phyloP scores from a whole-genome alignment of 1,284 basidiomycete genomes.

The Sporisorium exsertum region DNA sequence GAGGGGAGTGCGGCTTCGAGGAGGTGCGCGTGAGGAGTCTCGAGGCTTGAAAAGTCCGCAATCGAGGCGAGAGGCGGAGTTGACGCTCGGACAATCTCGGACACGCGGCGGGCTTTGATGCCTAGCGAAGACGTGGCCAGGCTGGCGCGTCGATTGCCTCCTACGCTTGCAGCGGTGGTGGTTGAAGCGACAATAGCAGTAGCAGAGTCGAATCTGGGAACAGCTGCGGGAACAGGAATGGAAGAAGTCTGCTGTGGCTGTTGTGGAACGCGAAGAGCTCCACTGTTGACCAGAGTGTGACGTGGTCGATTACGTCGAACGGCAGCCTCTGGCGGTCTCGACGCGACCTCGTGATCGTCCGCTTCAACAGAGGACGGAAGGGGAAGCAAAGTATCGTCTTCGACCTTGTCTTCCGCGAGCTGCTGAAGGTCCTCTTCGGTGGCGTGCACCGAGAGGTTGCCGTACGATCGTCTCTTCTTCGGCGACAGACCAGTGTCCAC shows the following conservation, averaged over 20 bases:
- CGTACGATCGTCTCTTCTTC: constrained; percentile 47
- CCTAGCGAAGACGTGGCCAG: constrained; percentile 35
- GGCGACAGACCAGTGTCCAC: constrained; percentile 31
- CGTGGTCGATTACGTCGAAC: constrained; percentile 32
- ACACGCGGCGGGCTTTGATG: constrained; percentile 46
- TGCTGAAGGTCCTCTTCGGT: constrained; percentile 3
- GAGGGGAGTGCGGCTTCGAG: constrained; percentile 36
- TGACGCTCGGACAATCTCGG: constrained; percentile 40
- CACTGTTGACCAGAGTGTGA: constrained; percentile 47
- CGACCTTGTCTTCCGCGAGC: constrained; percentile 4
- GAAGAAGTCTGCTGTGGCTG: neutral
- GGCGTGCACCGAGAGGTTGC: constrained; percentile 42
- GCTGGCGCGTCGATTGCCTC: constrained; percentile 20
- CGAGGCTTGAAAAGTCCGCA: constrained; percentile 30
- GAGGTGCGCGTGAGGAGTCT: constrained; percentile 28
- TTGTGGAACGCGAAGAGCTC: constrained; percentile 19
- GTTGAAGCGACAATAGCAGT: neutral
- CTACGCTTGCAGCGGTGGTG: neutral
- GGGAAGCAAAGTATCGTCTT: constrained; percentile 29
- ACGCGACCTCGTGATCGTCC: neutral
- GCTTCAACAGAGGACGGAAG: constrained; percentile 4
- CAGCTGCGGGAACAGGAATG: constrained; percentile 3
- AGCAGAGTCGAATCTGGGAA: constrained; percentile 1
- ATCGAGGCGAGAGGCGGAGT: constrained; percentile 39
- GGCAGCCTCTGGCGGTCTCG: constrained; percentile 3